Percentiles rank a stretch among this genome's conserved stretches.
Evolutionary conservation across 257 asterid species (phyloP).

Genomic region (Capsicum baccatum): DNA sequence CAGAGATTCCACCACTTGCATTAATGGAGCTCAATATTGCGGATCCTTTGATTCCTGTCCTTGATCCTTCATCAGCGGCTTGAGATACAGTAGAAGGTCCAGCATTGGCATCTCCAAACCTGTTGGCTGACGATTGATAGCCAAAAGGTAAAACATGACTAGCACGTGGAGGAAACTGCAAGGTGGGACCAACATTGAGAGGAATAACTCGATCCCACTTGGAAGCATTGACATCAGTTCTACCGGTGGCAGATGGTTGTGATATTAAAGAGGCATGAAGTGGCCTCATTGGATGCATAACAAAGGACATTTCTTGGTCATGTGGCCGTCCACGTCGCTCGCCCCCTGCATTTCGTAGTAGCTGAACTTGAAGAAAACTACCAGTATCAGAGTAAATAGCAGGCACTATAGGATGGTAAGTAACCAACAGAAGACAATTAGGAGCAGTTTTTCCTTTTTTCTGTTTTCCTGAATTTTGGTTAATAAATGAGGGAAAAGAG

Average conservation of each 20-base stretch:
- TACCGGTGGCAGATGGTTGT: slow-evolving; percentile 59
- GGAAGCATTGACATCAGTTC: slow-evolving; percentile 55
- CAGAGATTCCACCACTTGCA: slow-evolving; percentile 54
- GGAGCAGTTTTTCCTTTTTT: slow-evolving; percentile 9
- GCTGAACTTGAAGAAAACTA: slow-evolving; percentile 63
- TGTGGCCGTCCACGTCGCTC: slow-evolving; percentile 57
- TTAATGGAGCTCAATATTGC: slow-evolving; percentile 68
- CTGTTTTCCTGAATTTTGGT: not conserved
- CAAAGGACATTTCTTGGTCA: slow-evolving; percentile 62
- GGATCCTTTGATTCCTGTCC: slow-evolving; percentile 90
- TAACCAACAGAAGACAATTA: slow-evolving; percentile 16
- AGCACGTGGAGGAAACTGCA: slow-evolving; percentile 76
- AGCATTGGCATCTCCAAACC: slow-evolving; percentile 65
- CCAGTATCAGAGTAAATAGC: slow-evolving; percentile 44
- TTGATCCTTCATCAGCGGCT: slow-evolving; percentile 98
- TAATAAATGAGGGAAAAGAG: slow-evolving; percentile 14
- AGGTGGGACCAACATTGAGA: slow-evolving; percentile 48
- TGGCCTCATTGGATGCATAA: slow-evolving; percentile 64
- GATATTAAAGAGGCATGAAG: slow-evolving; percentile 55
- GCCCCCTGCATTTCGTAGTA: slow-evolving; percentile 71
- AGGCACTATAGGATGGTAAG: slow-evolving; percentile 9
- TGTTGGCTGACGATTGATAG: slow-evolving; percentile 59
- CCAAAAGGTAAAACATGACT: slow-evolving; percentile 68
- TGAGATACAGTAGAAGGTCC: slow-evolving; percentile 64
- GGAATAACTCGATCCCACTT: slow-evolving; percentile 61